Evolutionary conservation across 1,284 basidiomycete genomes (phyloP).

Genomic region (Malassezia brasiliensis): DNA sequence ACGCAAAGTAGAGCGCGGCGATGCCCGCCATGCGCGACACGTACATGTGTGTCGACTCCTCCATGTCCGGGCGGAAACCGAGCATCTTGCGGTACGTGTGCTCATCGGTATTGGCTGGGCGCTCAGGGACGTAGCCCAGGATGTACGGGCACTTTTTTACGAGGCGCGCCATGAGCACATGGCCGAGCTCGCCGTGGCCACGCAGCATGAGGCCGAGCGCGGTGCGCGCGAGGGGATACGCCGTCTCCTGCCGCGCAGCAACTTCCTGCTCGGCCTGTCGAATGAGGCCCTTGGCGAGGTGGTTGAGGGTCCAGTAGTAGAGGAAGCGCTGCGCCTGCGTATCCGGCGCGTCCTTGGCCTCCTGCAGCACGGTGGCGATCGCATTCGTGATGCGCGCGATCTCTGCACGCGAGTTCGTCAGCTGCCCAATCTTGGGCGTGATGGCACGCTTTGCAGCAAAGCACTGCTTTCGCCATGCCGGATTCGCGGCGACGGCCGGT

Average conservation of each 20-base stretch:
- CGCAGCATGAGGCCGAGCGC: conserved; percentile 59
- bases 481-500: conserved; percentile 61
- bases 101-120: conserved; percentile 46
- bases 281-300: conserved; percentile 76
- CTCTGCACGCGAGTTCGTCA: conserved; percentile 67
- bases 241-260: conserved; percentile 73
- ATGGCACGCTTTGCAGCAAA: conserved; percentile 66
- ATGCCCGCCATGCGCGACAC: conserved; percentile 68
- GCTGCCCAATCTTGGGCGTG: conserved; percentile 79
- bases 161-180: conserved; percentile 73
- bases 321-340: conserved; percentile 40
- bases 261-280: conserved; percentile 91
- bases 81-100: conserved; percentile 59
- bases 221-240: conserved; percentile 70
- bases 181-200: conserved; percentile 57
- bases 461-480: conserved; percentile 52
- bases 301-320: conserved; percentile 71
- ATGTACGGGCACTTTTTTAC: conserved; percentile 65
- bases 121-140: conserved; percentile 50
- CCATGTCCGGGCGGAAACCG: conserved; percentile 56
- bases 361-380: conserved; percentile 56
- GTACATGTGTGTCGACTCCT: conserved; percentile 57
- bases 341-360: conserved; percentile 34
- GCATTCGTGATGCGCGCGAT: conserved; percentile 62
- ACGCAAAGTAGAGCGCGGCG: conserved; percentile 75